Percentiles rank a stretch among this genome's conserved stretches.
Evolutionary conservation across 116 monocot species (phyloP).

Genomic region (Dioscorea cayenensis): DNA sequence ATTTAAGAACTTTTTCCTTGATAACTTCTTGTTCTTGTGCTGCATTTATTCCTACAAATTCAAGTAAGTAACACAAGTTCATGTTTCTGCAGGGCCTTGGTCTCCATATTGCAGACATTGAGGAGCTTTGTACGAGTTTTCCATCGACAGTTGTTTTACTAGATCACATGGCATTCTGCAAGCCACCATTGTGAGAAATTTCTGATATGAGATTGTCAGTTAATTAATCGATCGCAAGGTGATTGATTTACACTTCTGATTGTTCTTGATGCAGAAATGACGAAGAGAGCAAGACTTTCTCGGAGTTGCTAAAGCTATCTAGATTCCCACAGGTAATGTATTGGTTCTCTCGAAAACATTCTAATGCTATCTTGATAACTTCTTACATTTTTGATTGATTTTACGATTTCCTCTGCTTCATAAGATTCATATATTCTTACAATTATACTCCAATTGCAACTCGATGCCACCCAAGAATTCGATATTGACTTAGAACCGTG

Average conservation of each 20-base stretch:
- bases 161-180: slow-evolving; percentile 87
- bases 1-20: not conserved
- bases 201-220: not conserved
- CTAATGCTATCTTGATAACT: no score
- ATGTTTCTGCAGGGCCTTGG: slow-evolving; percentile 46
- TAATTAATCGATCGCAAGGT: no score
- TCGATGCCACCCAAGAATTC: not conserved
- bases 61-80: not conserved
- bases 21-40: not conserved
- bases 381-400: no score
- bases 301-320: slow-evolving; percentile 51
- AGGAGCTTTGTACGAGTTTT: slow-evolving; percentile 62
- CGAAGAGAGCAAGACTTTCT: slow-evolving; percentile 39
- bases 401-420: no score
- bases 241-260: not conserved
- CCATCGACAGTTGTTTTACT: slow-evolving; percentile 71
- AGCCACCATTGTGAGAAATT: slow-evolving; percentile 49
- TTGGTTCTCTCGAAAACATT: no score
- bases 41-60: not conserved
- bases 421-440: not conserved
- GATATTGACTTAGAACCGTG: no score
- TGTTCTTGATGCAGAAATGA: slow-evolving; percentile 44
- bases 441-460: not conserved
- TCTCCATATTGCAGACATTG: slow-evolving; percentile 67
- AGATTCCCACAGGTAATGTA: slow-evolving; percentile 71